Evolutionary conservation across 495 filamentous ascomycete genomes (phyloP).

Genomic region (Penicillium malachiteum): DNA sequence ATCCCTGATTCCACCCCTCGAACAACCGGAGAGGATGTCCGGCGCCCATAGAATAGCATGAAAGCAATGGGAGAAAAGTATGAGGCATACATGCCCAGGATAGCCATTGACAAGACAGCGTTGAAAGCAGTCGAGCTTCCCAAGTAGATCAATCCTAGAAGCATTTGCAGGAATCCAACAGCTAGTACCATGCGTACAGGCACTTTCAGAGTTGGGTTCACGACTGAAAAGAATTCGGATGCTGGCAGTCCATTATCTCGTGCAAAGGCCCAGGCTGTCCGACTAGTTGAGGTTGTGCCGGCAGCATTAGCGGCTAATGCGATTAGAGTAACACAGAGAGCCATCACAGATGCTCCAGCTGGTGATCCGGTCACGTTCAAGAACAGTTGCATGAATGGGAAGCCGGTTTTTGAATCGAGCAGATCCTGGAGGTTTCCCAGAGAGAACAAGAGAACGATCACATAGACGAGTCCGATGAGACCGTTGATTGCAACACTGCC

Average conservation of each 20-base stretch:
- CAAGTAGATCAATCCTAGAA: slow-evolving; percentile 42
- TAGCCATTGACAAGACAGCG: slow-evolving; percentile 38
- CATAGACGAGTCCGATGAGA: slow-evolving; percentile 39
- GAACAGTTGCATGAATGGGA: slow-evolving; percentile 50
- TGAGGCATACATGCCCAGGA: slow-evolving; percentile 38
- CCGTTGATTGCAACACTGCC: slow-evolving; percentile 45
- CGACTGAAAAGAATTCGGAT: slow-evolving; percentile 14
- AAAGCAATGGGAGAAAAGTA: slow-evolving; percentile 32
- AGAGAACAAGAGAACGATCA: slow-evolving; percentile 44
- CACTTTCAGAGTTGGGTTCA: slow-evolving; percentile 18
- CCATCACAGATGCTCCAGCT: slow-evolving; percentile 34
- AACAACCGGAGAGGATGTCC: background rate
- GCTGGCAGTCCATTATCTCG: slow-evolving; percentile 19
- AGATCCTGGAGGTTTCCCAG: slow-evolving; percentile 35
- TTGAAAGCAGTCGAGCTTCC: slow-evolving; percentile 46
- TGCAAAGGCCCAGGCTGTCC: slow-evolving; percentile 26
- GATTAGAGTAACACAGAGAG: slow-evolving; percentile 18
- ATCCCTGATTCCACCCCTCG: slow-evolving; percentile 9
- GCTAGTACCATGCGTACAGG: slow-evolving; percentile 22
- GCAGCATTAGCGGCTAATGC: slow-evolving; percentile 23
- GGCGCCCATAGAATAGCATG: slow-evolving; percentile 23
- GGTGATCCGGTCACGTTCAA: slow-evolving; percentile 31
- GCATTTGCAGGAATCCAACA: slow-evolving; percentile 24
- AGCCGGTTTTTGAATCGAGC: slow-evolving; percentile 33
- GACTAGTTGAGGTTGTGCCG: slow-evolving; percentile 22